Conservation (phyloP, 202 grass and related monocot species). For the Carex sylvatica region DNA sequence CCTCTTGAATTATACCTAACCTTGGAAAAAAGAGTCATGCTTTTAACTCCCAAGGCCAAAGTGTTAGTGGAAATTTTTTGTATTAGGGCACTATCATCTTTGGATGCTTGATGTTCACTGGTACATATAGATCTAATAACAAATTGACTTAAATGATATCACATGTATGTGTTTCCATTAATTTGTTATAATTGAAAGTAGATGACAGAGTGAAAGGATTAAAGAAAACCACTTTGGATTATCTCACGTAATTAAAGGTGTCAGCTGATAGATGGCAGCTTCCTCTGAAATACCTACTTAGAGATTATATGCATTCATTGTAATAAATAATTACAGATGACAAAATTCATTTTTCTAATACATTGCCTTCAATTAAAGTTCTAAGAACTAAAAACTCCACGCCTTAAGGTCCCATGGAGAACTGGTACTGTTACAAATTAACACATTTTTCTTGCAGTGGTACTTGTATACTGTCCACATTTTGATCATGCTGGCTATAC, state of each 20-base stretch:
- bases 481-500: neutral
- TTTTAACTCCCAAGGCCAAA: slow-evolving; percentile 35
- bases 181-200: slow-evolving; percentile 22
- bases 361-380: neutral
- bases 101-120: slow-evolving; percentile 30
- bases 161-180: slow-evolving; percentile 32
- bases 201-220: slow-evolving; percentile 4
- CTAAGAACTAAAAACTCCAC: neutral
- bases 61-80: slow-evolving; percentile 40
- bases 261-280: slow-evolving; percentile 13
- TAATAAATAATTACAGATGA: neutral
- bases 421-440: neutral
- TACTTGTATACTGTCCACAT: neutral
- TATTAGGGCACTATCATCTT: slow-evolving; percentile 31
- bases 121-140: slow-evolving; percentile 44
- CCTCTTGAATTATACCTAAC: slow-evolving; percentile 46
- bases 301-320: neutral
- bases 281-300: neutral
- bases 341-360: neutral
- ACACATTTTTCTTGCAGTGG: neutral
- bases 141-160: slow-evolving; percentile 47
- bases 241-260: slow-evolving; percentile 2
- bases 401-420: neutral
- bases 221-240: slow-evolving; percentile 19
- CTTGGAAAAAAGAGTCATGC: slow-evolving; percentile 24